phyloP scores from a whole-genome alignment of 306 rosid species.

The Pyrus communis region DNA sequence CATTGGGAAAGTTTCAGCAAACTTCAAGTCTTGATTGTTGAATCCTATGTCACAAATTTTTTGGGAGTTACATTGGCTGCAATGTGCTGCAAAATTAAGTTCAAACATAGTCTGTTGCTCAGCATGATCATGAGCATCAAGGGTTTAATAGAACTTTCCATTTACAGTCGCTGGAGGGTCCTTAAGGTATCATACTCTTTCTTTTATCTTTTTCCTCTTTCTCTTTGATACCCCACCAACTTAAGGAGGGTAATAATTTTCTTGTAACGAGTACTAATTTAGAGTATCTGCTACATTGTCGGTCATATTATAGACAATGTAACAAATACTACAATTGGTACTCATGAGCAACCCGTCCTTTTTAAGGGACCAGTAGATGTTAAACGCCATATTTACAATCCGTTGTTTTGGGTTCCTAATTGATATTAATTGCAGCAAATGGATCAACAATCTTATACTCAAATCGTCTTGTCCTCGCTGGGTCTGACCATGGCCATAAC shows the following conservation, averaged over 20 bases:
- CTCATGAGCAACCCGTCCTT: no score
- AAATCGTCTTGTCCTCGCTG: constrained; percentile 38
- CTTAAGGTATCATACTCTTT: constrained; percentile 22
- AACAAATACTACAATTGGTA: no score
- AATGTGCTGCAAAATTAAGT: constrained; percentile 43
- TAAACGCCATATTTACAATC: no score
- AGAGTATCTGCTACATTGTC: no score
- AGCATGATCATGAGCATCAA: constrained; percentile 55
- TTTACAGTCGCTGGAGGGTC: constrained; percentile 26
- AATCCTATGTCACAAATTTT: constrained; percentile 32
- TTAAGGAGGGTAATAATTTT: no score
- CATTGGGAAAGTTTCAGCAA: constrained; percentile 25
- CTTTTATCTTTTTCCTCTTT: no score
- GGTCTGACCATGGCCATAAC: constrained; percentile 39
- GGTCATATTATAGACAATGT: no score
- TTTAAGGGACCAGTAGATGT: no score
- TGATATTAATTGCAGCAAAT: constrained; percentile 28
- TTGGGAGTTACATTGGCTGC: constrained; percentile 46
- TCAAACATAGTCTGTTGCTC: constrained; percentile 47
- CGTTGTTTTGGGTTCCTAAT: no score
- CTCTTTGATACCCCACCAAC: no score
- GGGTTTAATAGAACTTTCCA: constrained; percentile 53
- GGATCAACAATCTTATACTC: constrained; percentile 43
- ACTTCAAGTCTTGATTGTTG: constrained; percentile 24
- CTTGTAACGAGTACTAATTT: no score